phyloP scores from a whole-genome alignment of 2,329 filamentous ascomycete species.

The Chaetomiaceae sp. region DNA sequence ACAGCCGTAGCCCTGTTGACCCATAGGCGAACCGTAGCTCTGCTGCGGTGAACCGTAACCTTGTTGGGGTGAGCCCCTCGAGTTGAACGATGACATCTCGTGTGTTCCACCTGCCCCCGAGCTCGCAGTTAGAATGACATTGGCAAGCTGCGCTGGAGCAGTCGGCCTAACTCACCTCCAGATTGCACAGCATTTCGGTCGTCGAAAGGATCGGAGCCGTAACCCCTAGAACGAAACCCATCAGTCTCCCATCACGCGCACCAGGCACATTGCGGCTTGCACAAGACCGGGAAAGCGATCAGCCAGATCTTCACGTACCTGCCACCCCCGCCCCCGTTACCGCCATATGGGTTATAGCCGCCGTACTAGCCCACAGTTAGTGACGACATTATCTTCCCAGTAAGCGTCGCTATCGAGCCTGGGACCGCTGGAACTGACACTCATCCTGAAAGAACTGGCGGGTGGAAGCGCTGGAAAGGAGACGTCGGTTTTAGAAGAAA shows the following conservation, averaged over 20 bases:
- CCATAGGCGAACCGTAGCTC: not conserved
- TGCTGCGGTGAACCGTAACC: not conserved
- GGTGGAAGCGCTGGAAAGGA: conserved; percentile 11
- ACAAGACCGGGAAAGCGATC: not conserved
- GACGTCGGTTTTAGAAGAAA: no score
- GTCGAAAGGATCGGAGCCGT: conserved; percentile 52
- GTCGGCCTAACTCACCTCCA: not conserved
- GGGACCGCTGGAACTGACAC: conserved; percentile 1
- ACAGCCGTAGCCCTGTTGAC: conserved; percentile 32
- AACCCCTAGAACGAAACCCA: conserved; percentile 25
- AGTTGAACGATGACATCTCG: conserved; percentile 64
- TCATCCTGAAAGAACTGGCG: conserved; percentile 12
- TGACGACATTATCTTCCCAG: not conserved
- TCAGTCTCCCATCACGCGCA: not conserved
- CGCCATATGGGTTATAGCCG: conserved; percentile 16
- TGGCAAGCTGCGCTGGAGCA: not conserved
- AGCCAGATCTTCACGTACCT: conserved; percentile 8
- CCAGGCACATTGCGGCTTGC: no score
- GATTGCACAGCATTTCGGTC: conserved; percentile 40
- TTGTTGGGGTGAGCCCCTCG: conserved; percentile 32
- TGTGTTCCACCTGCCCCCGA: conserved; percentile 35
- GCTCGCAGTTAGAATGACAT: conserved; percentile 3
- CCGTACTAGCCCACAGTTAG: conserved; percentile 15
- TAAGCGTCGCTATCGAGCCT: not conserved
- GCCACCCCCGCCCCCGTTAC: not conserved